phyloP scores from a whole-genome alignment of 2,329 filamentous ascomycete species.

The Ophiostoma himal-ulmi region DNA sequence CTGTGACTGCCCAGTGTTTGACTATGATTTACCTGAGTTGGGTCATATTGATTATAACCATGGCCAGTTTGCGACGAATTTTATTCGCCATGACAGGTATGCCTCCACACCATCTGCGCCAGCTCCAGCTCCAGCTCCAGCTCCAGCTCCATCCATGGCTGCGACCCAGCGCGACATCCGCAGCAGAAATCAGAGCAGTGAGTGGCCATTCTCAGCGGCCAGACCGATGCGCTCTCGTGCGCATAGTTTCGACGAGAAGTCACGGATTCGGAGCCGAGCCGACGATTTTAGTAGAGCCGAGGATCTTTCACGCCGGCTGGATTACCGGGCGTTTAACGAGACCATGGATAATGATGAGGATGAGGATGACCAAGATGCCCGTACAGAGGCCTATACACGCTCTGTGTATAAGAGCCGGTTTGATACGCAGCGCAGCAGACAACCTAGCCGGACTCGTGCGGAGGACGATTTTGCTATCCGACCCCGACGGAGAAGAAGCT shows the following conservation, averaged over 20 bases:
- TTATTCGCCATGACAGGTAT: slow-evolving; percentile 34
- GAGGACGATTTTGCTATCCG: slow-evolving; percentile 17
- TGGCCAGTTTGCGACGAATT: slow-evolving; percentile 34
- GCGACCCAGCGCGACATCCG: slow-evolving; percentile 26
- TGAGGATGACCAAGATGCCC: slow-evolving; percentile 20
- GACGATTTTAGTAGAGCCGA: slow-evolving; percentile 27
- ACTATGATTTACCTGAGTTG: slow-evolving; percentile 49
- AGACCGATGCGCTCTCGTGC: slow-evolving; percentile 29
- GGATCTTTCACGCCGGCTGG: slow-evolving; percentile 36
- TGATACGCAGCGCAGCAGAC: slow-evolving; percentile 33
- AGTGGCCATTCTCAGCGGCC: slow-evolving; percentile 22
- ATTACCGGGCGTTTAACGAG: slow-evolving; percentile 35
- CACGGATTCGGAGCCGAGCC: slow-evolving; percentile 39
- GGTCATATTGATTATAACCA: slow-evolving; percentile 52
- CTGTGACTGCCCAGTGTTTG: slow-evolving; percentile 78
- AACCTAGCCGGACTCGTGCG: slow-evolving; percentile 34
- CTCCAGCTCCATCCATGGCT: not conserved
- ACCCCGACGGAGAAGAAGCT: slow-evolving; percentile 39
- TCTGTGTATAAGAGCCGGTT: slow-evolving; percentile 6
- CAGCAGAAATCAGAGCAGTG: slow-evolving; percentile 20
- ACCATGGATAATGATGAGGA: slow-evolving; percentile 32
- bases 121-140: slow-evolving; percentile 26
- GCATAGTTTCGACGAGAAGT: slow-evolving; percentile 44
- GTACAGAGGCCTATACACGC: slow-evolving; percentile 9
- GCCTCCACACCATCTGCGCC: slow-evolving; percentile 31